Conservation (phyloP, 345 rosid genomes). For the Salix arbutifolia region DNA sequence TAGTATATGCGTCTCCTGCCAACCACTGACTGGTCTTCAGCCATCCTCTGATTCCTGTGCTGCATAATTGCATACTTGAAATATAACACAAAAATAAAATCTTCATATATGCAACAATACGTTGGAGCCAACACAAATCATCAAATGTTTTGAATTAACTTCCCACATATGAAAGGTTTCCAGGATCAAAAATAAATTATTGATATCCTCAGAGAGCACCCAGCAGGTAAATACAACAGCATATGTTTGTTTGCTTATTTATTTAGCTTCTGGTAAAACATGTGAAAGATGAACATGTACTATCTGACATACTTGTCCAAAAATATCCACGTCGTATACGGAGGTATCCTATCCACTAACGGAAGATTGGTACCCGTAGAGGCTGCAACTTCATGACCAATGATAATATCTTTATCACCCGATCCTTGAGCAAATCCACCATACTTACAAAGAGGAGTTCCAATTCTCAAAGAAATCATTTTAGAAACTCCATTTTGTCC, state of each 20-base stretch:
- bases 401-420: constrained; percentile 63
- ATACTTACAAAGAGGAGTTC: constrained; percentile 51
- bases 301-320: constrained; percentile 65
- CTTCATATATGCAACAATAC: constrained; percentile 8
- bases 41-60: constrained; percentile 98
- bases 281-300: not conserved
- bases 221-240: not conserved
- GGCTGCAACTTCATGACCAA: constrained; percentile 53
- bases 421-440: constrained; percentile 51
- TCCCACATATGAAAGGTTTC: not conserved
- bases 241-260: constrained; percentile 1
- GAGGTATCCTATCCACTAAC: constrained; percentile 64
- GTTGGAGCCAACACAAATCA: not conserved
- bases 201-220: not conserved
- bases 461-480: constrained; percentile 42
- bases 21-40: constrained; percentile 96
- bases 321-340: constrained; percentile 94
- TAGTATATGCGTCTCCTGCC: constrained; percentile 98
- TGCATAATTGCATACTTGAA: constrained; percentile 36
- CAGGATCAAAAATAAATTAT: not conserved
- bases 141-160: constrained; percentile 2
- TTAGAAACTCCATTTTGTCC: constrained; percentile 35
- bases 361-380: constrained; percentile 53
- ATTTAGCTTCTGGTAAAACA: not conserved
- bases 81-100: constrained; percentile 29